These are phyloP conservation scores for Xylariomycetidae sp. DNA, from an alignment of 2,329 filamentous ascomycete species.

Conservation along the genomic window DNA sequence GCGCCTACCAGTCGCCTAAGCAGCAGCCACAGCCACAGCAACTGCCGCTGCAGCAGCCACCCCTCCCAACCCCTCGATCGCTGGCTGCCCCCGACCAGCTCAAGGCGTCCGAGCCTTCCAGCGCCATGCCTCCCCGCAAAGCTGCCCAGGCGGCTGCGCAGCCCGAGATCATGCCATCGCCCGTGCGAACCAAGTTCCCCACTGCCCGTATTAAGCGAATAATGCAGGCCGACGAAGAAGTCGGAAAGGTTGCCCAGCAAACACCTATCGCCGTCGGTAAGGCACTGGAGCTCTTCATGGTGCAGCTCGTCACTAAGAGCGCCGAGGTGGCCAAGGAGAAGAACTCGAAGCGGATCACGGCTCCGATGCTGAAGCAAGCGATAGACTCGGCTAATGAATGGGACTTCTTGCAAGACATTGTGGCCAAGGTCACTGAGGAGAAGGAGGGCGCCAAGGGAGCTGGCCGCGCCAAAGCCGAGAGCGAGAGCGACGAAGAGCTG, in stretches of 20 bases:
- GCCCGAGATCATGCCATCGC: constrained; percentile 51
- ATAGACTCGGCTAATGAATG: constrained; percentile 85
- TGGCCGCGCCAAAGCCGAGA: constrained; percentile 39
- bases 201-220: constrained; percentile 97
- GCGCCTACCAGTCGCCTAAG: constrained; percentile 10
- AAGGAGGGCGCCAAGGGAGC: constrained; percentile 36
- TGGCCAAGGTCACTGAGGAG: constrained; percentile 64
- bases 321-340: constrained; percentile 76
- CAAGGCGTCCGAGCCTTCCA: constrained; percentile 11
- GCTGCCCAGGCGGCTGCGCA: constrained; percentile 31
- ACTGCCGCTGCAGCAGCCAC: constrained; percentile 7
- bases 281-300: constrained; percentile 96
- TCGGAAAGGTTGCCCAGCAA: constrained; percentile 96
- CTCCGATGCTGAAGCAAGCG: constrained; percentile 85
- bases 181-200: constrained; percentile 92
- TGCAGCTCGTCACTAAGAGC: constrained; percentile 82
- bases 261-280: constrained; percentile 94
- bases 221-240: constrained; percentile 98
- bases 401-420: constrained; percentile 89
- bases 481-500: constrained; percentile 45
- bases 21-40: constrained; percentile 6
- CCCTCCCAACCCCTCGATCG: constrained; percentile 10
- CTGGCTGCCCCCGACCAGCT: constrained; percentile 20
- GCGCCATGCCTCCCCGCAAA: constrained; percentile 35
- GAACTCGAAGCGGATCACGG: constrained; percentile 83